Percentiles rank a stretch among this genome's conserved stretches.
Conservation (phyloP, 2,329 filamentous ascomycete species). For the Talaromyces sp. region DNA sequence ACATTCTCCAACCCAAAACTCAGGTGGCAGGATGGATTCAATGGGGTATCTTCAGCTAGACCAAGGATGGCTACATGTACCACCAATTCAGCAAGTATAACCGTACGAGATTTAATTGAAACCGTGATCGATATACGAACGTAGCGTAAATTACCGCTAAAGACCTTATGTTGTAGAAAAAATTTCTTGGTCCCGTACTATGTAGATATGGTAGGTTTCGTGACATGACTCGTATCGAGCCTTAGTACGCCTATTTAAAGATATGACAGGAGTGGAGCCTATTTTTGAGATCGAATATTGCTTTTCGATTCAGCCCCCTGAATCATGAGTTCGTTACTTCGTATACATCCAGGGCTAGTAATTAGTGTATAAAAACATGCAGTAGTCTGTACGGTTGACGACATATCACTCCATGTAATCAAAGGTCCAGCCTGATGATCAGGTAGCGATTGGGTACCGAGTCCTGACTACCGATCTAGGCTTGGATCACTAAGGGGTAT, state of each 20-base stretch:
- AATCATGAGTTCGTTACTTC: background rate
- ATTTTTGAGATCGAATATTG: background rate
- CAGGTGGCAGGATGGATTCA: background rate
- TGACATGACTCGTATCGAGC: background rate
- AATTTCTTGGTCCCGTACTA: background rate
- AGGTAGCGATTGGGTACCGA: background rate
- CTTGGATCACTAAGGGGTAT: background rate
- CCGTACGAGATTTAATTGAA: background rate
- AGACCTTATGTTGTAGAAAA: too few species aligned
- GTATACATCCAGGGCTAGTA: background rate
- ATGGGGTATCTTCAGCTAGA: background rate
- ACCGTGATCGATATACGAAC: background rate
- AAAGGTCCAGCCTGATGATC: background rate
- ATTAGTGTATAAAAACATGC: background rate
- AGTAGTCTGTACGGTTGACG: background rate
- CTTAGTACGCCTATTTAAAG: background rate
- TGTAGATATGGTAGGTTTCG: background rate
- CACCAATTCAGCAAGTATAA: background rate
- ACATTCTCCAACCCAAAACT: background rate
- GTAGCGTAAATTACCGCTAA: background rate
- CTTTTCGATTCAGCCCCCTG: background rate
- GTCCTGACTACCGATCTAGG: background rate
- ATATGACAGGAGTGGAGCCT: slow-evolving; percentile 7
- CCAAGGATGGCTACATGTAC: background rate
- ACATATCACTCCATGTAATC: background rate